Evolutionary conservation across 768 basidiomycete genomes (phyloP), one percentile per base, ranked within the genome.

Genomic region (Antrodiella citrinella): DNA sequence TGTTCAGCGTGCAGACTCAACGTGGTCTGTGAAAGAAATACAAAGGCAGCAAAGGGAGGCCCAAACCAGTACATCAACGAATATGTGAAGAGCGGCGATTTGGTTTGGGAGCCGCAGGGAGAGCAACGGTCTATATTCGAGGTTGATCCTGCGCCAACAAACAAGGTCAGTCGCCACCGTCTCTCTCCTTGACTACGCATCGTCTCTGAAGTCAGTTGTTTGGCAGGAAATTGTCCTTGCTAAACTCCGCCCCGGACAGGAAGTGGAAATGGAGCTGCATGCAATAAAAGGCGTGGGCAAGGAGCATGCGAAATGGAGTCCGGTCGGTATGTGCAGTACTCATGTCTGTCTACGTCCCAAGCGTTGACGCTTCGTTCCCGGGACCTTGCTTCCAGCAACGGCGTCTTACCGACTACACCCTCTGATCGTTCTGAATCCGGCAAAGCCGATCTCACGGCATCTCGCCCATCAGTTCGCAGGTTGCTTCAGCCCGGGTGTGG

Each of bases 301-400:
- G 60, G 91, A 94, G 54, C 95, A 99, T 59, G 93, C 96, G 43
- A 99, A 99, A 64, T 99, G 90, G 65, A 90, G 81, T 51, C 93
- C 96, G 24, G 96, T 98, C 47, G 91, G 93, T 89, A 58, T 50
- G 79, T 69, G 3, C 42, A 42, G 4, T 40, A 15, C 40, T 7
- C 4, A 26, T 9, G 9, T 30, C 53, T 25, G 19, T 9, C 42
- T 40, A 4, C 22, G 10, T 30, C 20, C 40, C 21, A 9, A 22
- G 19, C 21, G 38, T 39, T 53, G 19, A 13, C 22, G 5, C 41
- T 7, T 24, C n/a, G n/a, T n/a, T n/a, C n/a, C n/a, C n/a, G n/a
- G n/a, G n/a, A n/a, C n/a, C n/a, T n/a, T n/a, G n/a, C n/a, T n/a
- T n/a, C 48, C n/a, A 93, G 95, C 95, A 2, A 97, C 94, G 4